Base-by-base conservation (phyloP, 2,329 filamentous ascomycete genomes). In the Hypoxylon sp. region DNA sequence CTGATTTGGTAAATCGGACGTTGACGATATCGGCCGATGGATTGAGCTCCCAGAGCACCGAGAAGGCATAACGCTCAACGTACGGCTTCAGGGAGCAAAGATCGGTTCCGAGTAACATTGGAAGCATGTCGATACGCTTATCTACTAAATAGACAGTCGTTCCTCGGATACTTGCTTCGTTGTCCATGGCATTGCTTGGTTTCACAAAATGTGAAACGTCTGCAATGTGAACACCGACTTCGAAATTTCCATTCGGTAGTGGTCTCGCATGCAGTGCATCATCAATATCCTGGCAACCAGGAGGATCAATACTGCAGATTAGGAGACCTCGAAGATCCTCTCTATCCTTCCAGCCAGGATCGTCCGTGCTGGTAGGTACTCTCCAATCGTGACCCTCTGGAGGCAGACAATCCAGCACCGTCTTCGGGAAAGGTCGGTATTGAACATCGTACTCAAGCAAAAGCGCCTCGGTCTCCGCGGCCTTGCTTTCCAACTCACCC, bases 181-280 rank as follows among this genome's bases (percentile, higher is more conserved):
- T 88, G 77, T 99, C 96, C 96, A 99, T 99, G 57, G 96, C 91
- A 75, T 95, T 99, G 78, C 92, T 94, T 25, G 96, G 94, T 80
- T 96, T 97, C 74, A 99, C 96, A 76, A 99, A 99, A 80, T 99
- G 92, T 8, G 96, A 98, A n/a, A 99, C 96, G 78, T 99, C 96
- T 27, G 96, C 96, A 79, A 99, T 99, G 79, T 99, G 96, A 14
- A 99, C 96, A 69, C 96, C 96, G 8, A 99, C 94, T 78, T 98
- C 93, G 70, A 90, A 94, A 78, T 98, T 97, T 45, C 96, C 96
- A 74, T 98, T 98, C 0, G 93, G 90, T 21, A 99, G 82, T 53
- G 86, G 85, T 65, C 90, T 87, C 5, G 96, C 94, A 78, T 99
- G 96, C 5, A 99, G 87, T 16, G 96, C 96, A 79, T 99, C 96